A percentile compares a stretch with the other conserved stretches of the same genome.
phyloP scores from a whole-genome alignment of 2,329 filamentous ascomycete species.

The Penicillium sp. region DNA sequence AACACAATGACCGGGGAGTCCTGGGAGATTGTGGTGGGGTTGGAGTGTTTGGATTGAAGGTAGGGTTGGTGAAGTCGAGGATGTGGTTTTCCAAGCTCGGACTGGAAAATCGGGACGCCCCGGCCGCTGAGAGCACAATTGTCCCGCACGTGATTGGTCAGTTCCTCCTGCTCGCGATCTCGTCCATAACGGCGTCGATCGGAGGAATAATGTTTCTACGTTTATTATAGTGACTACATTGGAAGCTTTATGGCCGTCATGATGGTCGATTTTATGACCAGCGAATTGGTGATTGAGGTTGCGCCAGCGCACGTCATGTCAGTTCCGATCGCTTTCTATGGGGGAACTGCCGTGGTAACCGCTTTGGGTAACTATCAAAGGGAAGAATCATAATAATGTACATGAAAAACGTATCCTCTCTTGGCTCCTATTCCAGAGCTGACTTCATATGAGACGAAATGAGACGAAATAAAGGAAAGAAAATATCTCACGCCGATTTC shows the following conservation, averaged over 20 bases:
- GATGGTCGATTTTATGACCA: not conserved
- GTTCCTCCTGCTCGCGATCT: slow-evolving; percentile 10
- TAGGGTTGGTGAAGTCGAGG: slow-evolving; percentile 41
- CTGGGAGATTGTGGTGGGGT: slow-evolving; percentile 29
- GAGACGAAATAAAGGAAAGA: not conserved
- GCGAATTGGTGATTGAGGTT: not conserved
- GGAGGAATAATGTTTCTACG: not conserved
- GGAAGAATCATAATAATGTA: slow-evolving; percentile 28
- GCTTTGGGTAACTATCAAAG: slow-evolving; percentile 25
- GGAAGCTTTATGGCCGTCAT: not conserved
- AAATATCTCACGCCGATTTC: not conserved
- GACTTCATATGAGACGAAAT: not conserved
- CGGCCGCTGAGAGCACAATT: slow-evolving; percentile 49
- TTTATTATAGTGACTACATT: not conserved
- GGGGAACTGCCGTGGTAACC: slow-evolving; percentile 7
- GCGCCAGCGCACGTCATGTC: slow-evolving; percentile 13
- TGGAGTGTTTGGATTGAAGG: slow-evolving; percentile 27
- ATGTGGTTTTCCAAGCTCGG: slow-evolving; percentile 47
- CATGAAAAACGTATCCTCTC: slow-evolving; percentile 17
- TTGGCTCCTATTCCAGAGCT: not conserved
- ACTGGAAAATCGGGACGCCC: slow-evolving; percentile 51
- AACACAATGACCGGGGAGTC: slow-evolving; percentile 36
- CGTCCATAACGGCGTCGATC: not conserved
- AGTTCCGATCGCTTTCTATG: slow-evolving; percentile 16
- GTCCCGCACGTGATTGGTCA: slow-evolving; percentile 49